These are phyloP conservation scores for Neurospora sp. DNA, from an alignment of 495 filamentous ascomycete species.

Conservation along the genomic window DNA sequence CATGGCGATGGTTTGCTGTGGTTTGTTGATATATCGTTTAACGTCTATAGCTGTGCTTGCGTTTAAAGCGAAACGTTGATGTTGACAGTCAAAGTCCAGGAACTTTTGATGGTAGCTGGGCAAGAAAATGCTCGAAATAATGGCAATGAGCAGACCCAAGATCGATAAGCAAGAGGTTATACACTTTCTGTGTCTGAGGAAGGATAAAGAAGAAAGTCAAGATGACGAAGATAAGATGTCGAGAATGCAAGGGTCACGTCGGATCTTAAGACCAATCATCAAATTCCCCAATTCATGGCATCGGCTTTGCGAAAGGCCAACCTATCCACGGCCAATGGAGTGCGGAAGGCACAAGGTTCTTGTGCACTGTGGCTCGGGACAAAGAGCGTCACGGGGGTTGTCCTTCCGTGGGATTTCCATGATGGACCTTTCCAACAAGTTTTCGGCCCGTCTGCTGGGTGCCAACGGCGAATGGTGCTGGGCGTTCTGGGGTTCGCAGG, in stretches of 20 bases:
- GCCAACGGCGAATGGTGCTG: neutral
- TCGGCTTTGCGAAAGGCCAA: neutral
- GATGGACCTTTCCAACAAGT: neutral
- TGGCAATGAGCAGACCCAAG: neutral
- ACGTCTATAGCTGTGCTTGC: neutral
- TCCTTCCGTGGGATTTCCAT: neutral
- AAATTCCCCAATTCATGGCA: neutral
- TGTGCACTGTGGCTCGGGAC: neutral
- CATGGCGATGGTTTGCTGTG: conserved; percentile 24
- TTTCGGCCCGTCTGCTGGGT: neutral
- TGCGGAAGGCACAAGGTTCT: neutral
- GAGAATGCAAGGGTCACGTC: neutral
- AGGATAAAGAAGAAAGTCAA: neutral
- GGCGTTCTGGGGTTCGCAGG: neutral
- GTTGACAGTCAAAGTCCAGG: neutral
- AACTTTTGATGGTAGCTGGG: neutral
- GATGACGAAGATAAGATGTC: neutral
- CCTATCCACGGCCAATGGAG: neutral
- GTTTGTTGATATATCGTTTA: neutral
- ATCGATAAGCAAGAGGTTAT: neutral
- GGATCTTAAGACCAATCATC: neutral
- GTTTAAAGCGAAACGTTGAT: neutral
- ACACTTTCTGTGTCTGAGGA: neutral
- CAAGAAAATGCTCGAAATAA: neutral
- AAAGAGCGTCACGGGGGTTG: neutral